Conservation (phyloP, 1,284 basidiomycete species). For the Irpex sp. region DNA sequence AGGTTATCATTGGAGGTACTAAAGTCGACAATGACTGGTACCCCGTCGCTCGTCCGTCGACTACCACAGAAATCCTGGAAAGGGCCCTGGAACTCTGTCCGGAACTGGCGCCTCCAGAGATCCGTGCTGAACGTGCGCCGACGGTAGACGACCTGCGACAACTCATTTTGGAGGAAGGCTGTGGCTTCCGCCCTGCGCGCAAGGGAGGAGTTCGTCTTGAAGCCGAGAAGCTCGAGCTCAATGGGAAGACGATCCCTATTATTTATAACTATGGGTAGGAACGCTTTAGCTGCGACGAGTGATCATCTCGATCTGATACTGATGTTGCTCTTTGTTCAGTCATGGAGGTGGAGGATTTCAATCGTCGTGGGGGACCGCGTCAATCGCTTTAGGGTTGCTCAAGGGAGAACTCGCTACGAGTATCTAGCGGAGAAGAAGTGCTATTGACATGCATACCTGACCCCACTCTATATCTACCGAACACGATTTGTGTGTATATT, state of each 20-base stretch:
- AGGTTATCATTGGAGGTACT: conserved; percentile 70
- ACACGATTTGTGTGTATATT: neutral
- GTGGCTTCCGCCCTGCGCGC: conserved; percentile 46
- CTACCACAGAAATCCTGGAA: conserved; percentile 55
- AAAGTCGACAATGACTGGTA: conserved; percentile 64
- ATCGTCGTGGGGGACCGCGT: conserved; percentile 42
- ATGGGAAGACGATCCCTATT: conserved; percentile 29
- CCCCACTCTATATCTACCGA: neutral
- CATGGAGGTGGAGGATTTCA: conserved; percentile 46
- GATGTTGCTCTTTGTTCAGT: conserved; percentile 19
- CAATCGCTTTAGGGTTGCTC: conserved; percentile 48
- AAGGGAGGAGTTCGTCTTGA: conserved; percentile 44
- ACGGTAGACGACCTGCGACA: conserved; percentile 61
- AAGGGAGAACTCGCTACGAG: conserved; percentile 33
- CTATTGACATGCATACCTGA: too few species aligned
- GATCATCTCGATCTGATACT: neutral
- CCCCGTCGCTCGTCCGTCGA: conserved; percentile 55
- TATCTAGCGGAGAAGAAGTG: neutral
- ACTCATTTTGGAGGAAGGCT: conserved; percentile 65
- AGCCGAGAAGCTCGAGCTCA: conserved; percentile 26
- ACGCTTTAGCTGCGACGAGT: conserved; percentile 13
- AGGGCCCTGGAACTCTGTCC: conserved; percentile 57
- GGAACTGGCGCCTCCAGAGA: conserved; percentile 61
- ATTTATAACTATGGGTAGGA: conserved; percentile 46
- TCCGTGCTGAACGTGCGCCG: conserved; percentile 43